Percentiles rank a stretch among this genome's conserved stretches.
Conservation (phyloP, 768 basidiomycete species). For the Boletus sp. region DNA sequence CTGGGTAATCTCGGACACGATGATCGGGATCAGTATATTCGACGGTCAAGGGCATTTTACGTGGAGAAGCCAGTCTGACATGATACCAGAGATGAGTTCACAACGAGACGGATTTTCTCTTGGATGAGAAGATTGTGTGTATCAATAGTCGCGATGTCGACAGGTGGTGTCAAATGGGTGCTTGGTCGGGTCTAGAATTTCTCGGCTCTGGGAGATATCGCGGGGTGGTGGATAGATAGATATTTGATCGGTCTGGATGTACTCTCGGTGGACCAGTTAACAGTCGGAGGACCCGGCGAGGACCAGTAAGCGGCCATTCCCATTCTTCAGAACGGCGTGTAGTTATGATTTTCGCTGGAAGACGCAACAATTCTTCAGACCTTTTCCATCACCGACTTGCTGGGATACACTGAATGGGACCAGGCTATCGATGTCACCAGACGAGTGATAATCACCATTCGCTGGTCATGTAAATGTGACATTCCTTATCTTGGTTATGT, state of each 20-base stretch:
- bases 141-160: constrained; percentile 19
- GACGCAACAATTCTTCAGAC: constrained; percentile 3
- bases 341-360: neutral
- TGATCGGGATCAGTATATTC: constrained; percentile 10
- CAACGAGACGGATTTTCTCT: constrained; percentile 11
- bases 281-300: no score
- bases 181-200: constrained; percentile 13
- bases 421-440: constrained; percentile 1
- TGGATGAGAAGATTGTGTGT: constrained; percentile 9
- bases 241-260: constrained; percentile 6
- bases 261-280: constrained; percentile 1
- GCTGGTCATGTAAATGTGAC: neutral
- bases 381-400: constrained; percentile 15
- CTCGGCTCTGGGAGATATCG: constrained; percentile 13
- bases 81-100: constrained; percentile 7
- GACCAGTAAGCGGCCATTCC: no score
- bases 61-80: constrained; percentile 19
- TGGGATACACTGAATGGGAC: neutral
- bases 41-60: constrained; percentile 12
- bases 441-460: neutral
- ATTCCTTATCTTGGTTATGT: neutral
- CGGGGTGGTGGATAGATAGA: constrained; percentile 1
- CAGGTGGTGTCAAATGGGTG: neutral
- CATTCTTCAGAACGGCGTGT: neutral
- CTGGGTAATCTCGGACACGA: constrained; percentile 6